Conservation (phyloP, 2,329 filamentous ascomycete genomes). For the Alternaria panax region DNA sequence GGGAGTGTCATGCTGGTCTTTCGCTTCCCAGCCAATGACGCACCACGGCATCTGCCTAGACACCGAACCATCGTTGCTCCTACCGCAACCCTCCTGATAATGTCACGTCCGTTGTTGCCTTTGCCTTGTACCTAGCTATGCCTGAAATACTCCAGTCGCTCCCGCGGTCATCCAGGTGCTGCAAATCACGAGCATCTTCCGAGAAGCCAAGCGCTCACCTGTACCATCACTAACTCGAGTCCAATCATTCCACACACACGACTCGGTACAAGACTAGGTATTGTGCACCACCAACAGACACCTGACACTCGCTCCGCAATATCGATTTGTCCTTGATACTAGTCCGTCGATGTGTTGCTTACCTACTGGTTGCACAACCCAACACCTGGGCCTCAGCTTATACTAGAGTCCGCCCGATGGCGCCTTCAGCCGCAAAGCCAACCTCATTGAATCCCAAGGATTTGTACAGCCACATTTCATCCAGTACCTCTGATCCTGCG, state of each 20-base stretch:
- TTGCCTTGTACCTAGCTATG: neutral
- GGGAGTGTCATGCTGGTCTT: conserved; percentile 26
- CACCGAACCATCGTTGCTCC: neutral
- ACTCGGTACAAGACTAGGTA: neutral
- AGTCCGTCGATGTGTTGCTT: neutral
- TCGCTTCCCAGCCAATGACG: conserved; percentile 35
- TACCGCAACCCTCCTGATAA: neutral
- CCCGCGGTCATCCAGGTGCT: too few species aligned
- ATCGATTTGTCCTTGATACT: neutral
- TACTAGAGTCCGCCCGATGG: conserved; percentile 16
- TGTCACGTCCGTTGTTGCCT: neutral
- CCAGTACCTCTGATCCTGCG: too few species aligned
- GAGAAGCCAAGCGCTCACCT: neutral
- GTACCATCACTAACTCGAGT: neutral
- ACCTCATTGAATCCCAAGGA: neutral
- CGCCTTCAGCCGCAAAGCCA: conserved; percentile 14
- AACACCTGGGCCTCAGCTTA: conserved; percentile 19
- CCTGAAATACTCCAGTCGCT: too few species aligned
- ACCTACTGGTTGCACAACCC: conserved; percentile 8
- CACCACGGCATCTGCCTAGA: neutral
- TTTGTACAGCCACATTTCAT: conserved; percentile 8
- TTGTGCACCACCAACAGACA: neutral
- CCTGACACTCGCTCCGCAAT: neutral
- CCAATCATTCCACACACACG: neutral
- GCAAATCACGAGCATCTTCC: neutral